A percentile compares a stretch with the other conserved stretches of the same genome.
Conservation (phyloP, 2,329 filamentous ascomycete species). For the Fusarium staphyleae region DNA sequence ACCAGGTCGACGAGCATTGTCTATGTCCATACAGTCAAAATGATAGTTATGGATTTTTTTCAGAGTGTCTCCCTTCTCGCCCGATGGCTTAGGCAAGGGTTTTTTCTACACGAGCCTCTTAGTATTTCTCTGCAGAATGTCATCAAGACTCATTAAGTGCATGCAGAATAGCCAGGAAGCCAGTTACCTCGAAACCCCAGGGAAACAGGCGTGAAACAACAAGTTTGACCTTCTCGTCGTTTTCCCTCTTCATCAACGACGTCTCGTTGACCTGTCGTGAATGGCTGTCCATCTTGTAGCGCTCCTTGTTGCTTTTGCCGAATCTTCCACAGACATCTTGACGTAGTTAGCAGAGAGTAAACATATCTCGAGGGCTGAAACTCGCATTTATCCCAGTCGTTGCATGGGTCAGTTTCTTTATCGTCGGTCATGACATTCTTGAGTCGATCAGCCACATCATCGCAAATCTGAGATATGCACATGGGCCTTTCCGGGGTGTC, state of each 20-base stretch:
- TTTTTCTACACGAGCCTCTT: not conserved
- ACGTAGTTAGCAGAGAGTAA: not conserved
- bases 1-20: not conserved
- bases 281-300: not conserved
- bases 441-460: not conserved
- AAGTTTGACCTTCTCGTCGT: not conserved
- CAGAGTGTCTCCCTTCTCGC: not conserved
- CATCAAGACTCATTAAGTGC: too few species aligned
- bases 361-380: not conserved
- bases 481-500: not conserved
- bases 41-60: not conserved
- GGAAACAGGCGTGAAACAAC: not conserved
- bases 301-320: not conserved
- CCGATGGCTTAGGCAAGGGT: not conserved
- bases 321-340: constrained; percentile 19
- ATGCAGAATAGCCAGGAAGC: not conserved
- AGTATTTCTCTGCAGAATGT: not conserved
- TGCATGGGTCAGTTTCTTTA: constrained; percentile 11
- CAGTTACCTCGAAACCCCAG: not conserved
- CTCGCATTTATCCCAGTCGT: constrained; percentile 30
- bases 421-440: not conserved
- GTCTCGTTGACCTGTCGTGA: not conserved
- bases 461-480: constrained; percentile 10
- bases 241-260: not conserved
- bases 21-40: not conserved